Evolutionary conservation across 257 asterid species (phyloP), one percentile per base, ranked within the genome.

Genomic region (Solanum dulcamara): DNA sequence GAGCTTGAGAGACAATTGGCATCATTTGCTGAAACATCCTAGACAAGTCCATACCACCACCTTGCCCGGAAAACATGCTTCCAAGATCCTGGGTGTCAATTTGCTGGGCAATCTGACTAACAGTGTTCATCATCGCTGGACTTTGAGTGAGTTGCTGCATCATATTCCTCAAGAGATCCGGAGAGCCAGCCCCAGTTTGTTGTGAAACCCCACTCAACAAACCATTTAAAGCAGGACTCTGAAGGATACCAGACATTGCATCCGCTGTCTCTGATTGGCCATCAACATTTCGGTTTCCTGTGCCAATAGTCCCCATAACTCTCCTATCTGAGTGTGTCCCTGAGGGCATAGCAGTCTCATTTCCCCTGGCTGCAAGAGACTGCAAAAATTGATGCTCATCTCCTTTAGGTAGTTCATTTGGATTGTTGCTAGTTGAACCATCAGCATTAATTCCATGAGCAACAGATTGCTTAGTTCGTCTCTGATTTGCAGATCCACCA

Each of bases 11-110:
- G 72, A 97, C 98, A 84, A 97, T 89, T 38, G 99, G 99, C 98
- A 97, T 93, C 99, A 95, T 95, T 87, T 97, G 98, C 82, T 95
- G 99, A 91, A 97, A 86, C 96, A 97, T 97, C 80, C 95, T 92
- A 22, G 98, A 93, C 75, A 97, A 85, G 91, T 97, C 98, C 86
- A 97, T 42, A 67, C 98, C 98, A 28, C 93, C 86, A 82, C 88
- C 93, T 87, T 88, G n/a, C 50, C 97, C 94, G 0, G 98, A 74
- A 83, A 97, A 90, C 98, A 94, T 90, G 91, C 92, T 91, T 67
- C 96, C 98, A 33, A 94, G 90, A 86, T 93, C 96, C 14, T 91
- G 93, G 87, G 87, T 81, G 81, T 95, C 99, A 57, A 95, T 88
- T 91, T 97, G 99, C 88, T 97, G 97, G 42, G 98, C 98, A 68